Conservation (phyloP, 768 basidiomycete genomes). For the Dacryopinax spathularia region DNA sequence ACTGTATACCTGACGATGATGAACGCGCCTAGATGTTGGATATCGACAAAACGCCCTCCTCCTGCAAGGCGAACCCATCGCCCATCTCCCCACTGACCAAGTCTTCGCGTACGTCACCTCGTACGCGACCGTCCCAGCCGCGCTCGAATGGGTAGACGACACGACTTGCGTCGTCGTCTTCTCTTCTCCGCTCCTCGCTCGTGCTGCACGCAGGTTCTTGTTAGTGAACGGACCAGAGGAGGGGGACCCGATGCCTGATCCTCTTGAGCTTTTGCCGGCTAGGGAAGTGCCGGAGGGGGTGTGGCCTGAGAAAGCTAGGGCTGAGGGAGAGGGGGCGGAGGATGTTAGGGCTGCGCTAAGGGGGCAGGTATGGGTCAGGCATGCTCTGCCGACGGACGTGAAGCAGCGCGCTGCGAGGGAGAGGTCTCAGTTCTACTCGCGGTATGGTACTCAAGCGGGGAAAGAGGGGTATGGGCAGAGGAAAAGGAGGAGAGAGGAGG, state of each 20-base stretch:
- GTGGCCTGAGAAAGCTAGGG: constrained; percentile 70
- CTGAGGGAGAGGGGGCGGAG: constrained; percentile 53
- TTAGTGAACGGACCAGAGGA: constrained; percentile 28
- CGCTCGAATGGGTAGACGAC: constrained; percentile 77
- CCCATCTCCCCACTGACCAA: constrained; percentile 56
- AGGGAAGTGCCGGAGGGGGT: constrained; percentile 56
- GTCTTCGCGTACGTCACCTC: constrained; percentile 73
- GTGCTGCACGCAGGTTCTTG: constrained; percentile 9
- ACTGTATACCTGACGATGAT: neutral
- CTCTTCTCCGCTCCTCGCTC: constrained; percentile 39
- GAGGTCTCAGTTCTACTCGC: constrained; percentile 65
- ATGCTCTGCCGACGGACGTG: constrained; percentile 56
- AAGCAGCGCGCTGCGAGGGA: constrained; percentile 63
- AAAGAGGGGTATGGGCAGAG: constrained; percentile 35
- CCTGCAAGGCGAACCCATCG: constrained; percentile 56
- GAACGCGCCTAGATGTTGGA: constrained; percentile 7
- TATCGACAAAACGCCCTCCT: constrained; percentile 54
- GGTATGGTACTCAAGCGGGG: constrained; percentile 52
- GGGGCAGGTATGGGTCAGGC: constrained; percentile 56
- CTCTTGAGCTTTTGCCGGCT: constrained; percentile 40
- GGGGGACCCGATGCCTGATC: constrained; percentile 19
- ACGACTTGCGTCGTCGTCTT: constrained; percentile 70
- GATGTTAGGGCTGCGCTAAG: constrained; percentile 56
- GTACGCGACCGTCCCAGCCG: constrained; percentile 58
- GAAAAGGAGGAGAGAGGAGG: constrained; percentile 12